These are phyloP conservation scores for Epichloe typhina DNA, from an alignment of 2,329 filamentous ascomycete genomes.

Conservation along the genomic window DNA sequence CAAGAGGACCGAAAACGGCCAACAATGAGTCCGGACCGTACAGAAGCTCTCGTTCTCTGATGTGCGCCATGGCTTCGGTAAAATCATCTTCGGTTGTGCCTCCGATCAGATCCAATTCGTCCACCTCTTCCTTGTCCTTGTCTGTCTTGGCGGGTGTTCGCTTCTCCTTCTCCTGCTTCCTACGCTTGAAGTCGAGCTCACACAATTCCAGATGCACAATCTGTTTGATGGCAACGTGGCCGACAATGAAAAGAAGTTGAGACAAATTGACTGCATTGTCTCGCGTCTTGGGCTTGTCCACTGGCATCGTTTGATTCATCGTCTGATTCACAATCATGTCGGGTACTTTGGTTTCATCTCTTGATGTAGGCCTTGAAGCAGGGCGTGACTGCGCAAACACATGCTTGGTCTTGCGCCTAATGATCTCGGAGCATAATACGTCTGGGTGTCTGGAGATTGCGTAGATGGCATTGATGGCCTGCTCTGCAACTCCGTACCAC, in stretches of 20 bases:
- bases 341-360: conserved; percentile 27
- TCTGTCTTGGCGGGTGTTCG: conserved; percentile 32
- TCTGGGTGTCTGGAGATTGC: conserved; percentile 89
- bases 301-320: conserved; percentile 5
- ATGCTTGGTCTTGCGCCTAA: conserved; percentile 71
- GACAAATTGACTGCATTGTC: conserved; percentile 68
- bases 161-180: conserved; percentile 84
- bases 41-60: conserved; percentile 70
- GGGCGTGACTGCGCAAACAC: conserved; percentile 49
- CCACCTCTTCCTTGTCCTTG: conserved; percentile 49
- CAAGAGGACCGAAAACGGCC: conserved; percentile 81
- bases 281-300: conserved; percentile 33
- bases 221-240: conserved; percentile 95
- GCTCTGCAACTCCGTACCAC: conserved; percentile 92
- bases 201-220: conserved; percentile 97
- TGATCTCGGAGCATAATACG: conserved; percentile 78
- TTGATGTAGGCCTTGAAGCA: conserved; percentile 27
- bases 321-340: conserved; percentile 19
- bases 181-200: conserved; percentile 92
- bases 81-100: conserved; percentile 93
- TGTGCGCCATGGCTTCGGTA: conserved; percentile 72
- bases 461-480: conserved; percentile 92
- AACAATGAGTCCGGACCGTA: conserved; percentile 75
- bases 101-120: conserved; percentile 91
- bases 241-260: conserved; percentile 86